phyloP scores from a whole-genome alignment of 495 filamentous ascomycete species.

The Aspergillus carlsbadensis region DNA sequence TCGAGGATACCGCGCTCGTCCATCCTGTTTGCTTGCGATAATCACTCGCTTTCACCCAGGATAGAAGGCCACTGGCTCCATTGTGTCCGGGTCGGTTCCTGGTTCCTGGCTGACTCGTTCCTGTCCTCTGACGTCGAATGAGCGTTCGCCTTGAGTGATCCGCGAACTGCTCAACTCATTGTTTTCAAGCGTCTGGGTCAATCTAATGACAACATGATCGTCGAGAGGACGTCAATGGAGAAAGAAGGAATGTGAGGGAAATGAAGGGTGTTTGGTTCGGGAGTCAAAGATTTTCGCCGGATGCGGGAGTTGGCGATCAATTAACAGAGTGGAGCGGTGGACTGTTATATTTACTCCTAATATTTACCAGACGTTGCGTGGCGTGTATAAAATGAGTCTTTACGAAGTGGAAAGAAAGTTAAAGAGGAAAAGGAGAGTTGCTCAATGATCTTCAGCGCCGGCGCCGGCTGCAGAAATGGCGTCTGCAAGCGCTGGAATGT shows the following conservation, averaged over 20 bases:
- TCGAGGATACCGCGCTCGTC: background rate
- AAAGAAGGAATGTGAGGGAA: background rate
- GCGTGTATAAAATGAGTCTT: no score
- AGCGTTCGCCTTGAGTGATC: no score
- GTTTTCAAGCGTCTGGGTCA: background rate
- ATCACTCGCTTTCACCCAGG: background rate
- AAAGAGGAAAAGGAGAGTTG: background rate
- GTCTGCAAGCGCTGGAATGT: background rate
- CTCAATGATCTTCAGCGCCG: background rate
- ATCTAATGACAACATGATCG: background rate
- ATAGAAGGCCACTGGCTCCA: background rate
- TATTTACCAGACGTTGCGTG: no score
- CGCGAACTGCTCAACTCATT: background rate
- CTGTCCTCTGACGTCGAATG: background rate
- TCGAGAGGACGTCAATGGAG: background rate
- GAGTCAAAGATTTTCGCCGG: constrained; percentile 3
- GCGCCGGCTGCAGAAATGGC: background rate
- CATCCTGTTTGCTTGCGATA: background rate
- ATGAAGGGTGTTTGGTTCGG: background rate
- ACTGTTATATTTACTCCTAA: no score
- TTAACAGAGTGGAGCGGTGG: no score
- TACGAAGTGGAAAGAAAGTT: background rate
- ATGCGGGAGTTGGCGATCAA: background rate
- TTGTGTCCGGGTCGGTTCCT: background rate
- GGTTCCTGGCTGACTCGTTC: background rate